Evolutionary conservation across 345 rosid species (phyloP).

Genomic region (Murraya paniculata): DNA sequence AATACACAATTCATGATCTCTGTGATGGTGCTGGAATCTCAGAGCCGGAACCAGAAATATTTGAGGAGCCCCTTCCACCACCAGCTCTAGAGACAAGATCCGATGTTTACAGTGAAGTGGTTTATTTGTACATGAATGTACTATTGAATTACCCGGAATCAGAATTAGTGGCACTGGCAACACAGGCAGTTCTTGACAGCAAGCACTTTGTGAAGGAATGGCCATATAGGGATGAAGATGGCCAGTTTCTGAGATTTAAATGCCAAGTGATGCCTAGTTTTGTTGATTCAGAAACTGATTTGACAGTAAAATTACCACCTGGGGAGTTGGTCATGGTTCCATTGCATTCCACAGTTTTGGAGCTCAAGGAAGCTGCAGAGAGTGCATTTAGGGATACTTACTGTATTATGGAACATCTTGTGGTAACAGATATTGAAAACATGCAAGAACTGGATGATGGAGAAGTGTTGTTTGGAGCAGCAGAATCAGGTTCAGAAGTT

Average conservation of each 20-base stretch:
- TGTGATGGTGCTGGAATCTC: slow-evolving; percentile 13
- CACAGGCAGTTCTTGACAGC: slow-evolving; percentile 61
- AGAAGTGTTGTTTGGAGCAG: slow-evolving; percentile 44
- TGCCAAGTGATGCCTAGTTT: slow-evolving; percentile 50
- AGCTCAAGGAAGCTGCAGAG: slow-evolving; percentile 62
- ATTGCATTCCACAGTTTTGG: slow-evolving; percentile 57
- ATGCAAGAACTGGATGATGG: slow-evolving; percentile 44
- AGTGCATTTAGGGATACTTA: slow-evolving; percentile 67
- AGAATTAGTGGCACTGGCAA: slow-evolving; percentile 42
- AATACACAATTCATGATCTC: slow-evolving; percentile 65
- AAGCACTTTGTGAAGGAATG: slow-evolving; percentile 77
- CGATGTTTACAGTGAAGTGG: slow-evolving; percentile 56
- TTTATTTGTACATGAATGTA: slow-evolving; percentile 45
- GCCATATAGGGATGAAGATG: slow-evolving; percentile 54
- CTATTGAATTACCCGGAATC: slow-evolving; percentile 56
- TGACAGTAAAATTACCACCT: slow-evolving; percentile 31
- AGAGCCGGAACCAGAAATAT: slow-evolving; percentile 19
- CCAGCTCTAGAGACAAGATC: slow-evolving; percentile 34
- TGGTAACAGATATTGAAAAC: slow-evolving; percentile 48
- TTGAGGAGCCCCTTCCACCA: slow-evolving; percentile 17
- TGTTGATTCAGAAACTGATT: slow-evolving; percentile 25
- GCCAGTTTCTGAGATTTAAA: slow-evolving; percentile 42
- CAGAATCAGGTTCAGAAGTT: slow-evolving; percentile 54
- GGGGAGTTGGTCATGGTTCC: slow-evolving; percentile 65
- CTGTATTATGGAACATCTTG: slow-evolving; percentile 48